These are phyloP conservation scores for Drosera capensis DNA, from an alignment of 148 eudicot species.

Conservation along the genomic window DNA sequence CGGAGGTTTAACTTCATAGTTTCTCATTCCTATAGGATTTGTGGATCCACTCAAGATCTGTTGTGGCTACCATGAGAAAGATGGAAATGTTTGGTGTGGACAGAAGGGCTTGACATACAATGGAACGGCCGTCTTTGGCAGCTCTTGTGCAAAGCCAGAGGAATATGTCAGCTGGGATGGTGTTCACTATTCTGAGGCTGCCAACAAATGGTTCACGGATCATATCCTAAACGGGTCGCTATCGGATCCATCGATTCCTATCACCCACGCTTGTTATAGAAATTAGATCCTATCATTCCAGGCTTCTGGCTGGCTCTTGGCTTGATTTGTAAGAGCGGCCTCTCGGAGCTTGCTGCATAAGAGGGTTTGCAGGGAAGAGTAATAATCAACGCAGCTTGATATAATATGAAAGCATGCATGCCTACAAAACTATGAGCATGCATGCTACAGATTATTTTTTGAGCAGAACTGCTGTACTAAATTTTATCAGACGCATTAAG, in stretches of 20 bases:
- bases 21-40: constrained; percentile 13
- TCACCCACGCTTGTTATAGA: constrained; percentile 20
- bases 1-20: too few species aligned
- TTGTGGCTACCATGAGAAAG: constrained; percentile 11
- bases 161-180: constrained; percentile 25
- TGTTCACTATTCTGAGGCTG: constrained; percentile 42
- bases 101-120: constrained; percentile 5
- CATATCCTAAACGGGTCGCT: constrained; percentile 27
- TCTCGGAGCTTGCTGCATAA: too few species aligned
- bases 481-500: too few species aligned
- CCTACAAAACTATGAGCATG: too few species aligned
- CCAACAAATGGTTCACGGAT: constrained; percentile 28
- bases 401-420: too few species aligned
- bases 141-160: constrained; percentile 10
- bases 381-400: too few species aligned
- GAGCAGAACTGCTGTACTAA: too few species aligned
- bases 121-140: constrained; percentile 8
- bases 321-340: too few species aligned
- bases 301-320: background rate
- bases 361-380: too few species aligned
- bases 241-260: constrained; percentile 30
- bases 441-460: too few species aligned
- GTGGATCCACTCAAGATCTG: constrained; percentile 14
- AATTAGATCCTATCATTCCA: background rate
- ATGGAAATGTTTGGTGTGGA: constrained; percentile 8